Base-by-base conservation (phyloP, 2,329 filamentous ascomycete genomes). In the Orbilia ellipsospora region DNA sequence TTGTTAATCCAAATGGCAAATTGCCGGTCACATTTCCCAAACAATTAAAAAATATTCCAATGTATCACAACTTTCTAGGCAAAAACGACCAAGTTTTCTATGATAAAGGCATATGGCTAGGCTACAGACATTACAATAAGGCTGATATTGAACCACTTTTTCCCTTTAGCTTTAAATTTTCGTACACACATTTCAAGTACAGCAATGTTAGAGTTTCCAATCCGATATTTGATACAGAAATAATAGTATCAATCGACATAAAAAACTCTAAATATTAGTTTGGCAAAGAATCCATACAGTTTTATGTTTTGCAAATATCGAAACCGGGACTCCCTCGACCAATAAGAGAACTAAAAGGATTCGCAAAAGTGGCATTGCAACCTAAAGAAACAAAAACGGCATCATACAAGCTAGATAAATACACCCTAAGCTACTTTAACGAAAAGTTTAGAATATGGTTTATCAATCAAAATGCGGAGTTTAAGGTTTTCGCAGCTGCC, bases 51-150 rank as follows among this genome's bases (percentile, higher is more conserved):
- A 89, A 93, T 79, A 92, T 91, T 76, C 92, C 92, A 0, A 88
- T 90, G 0, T 93, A 90, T 82, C 85, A 93, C 79, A 94, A 93
- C 84, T 94, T 78, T 67, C 78, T 77, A 12, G 79, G 87, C 13
- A 91, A 94, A 81, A 88, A 89, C 42, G 88, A 90, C 54, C 87
- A 90, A 70, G 89, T 90, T 0, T 83, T 93, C 0, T 95, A 94
- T 80, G 90, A 90, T 55, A 92, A 95, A 82, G 92, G 92, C 75
- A 84, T 95, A 54, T 94, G 92, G 81, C 85, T 94, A 45, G 92
- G 92, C 2, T 95, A 95, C 83, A 86, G 91, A 20, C 93, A 89
- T 84, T 95, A 92, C 81, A 92, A 95, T 80, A 89, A 87, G 79
- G 85, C 87, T n/a, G 85, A 89, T 40, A 85, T 88, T 2, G 84